Evolutionary conservation across 495 filamentous ascomycete genomes (phyloP).

Genomic region (Letharia columbiana): DNA sequence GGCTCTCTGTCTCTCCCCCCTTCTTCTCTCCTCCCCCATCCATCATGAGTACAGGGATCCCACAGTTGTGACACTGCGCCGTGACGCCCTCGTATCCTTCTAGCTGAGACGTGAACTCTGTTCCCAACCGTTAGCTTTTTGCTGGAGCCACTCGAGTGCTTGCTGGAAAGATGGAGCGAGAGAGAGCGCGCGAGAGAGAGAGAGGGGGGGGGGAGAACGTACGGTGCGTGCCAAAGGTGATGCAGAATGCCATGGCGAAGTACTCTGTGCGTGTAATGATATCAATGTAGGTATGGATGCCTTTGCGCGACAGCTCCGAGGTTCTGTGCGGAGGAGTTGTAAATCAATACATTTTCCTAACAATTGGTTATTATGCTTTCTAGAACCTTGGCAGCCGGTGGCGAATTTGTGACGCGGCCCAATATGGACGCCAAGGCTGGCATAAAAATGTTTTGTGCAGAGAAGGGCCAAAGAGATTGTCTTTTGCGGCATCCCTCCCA

Average conservation of each 20-base stretch:
- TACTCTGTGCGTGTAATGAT: background rate
- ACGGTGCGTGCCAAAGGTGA: slow-evolving; percentile 48
- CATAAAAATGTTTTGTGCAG: background rate
- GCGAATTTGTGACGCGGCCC: background rate
- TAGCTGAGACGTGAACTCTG: slow-evolving; percentile 46
- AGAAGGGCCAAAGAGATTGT: no score
- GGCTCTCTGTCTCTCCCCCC: background rate
- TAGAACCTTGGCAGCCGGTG: background rate
- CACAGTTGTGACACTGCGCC: slow-evolving; percentile 49
- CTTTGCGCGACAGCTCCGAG: background rate
- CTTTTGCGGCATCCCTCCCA: no score
- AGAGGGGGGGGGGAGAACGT: slow-evolving; percentile 12
- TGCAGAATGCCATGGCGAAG: slow-evolving; percentile 43
- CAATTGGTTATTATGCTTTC: no score
- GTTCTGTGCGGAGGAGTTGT: background rate
- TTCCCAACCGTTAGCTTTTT: slow-evolving; percentile 9
- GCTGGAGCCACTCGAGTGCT: slow-evolving; percentile 5
- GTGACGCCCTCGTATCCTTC: slow-evolving; percentile 48
- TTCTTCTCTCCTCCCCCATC: slow-evolving; percentile 1
- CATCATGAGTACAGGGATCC: slow-evolving; percentile 13
- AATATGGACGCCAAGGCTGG: background rate
- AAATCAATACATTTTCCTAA: no score
- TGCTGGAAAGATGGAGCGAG: slow-evolving; percentile 4
- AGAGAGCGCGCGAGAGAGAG: background rate
- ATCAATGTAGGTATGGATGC: background rate